Conservation (phyloP, 148 eudicot genomes). For the Dysphania ambrosioides region DNA sequence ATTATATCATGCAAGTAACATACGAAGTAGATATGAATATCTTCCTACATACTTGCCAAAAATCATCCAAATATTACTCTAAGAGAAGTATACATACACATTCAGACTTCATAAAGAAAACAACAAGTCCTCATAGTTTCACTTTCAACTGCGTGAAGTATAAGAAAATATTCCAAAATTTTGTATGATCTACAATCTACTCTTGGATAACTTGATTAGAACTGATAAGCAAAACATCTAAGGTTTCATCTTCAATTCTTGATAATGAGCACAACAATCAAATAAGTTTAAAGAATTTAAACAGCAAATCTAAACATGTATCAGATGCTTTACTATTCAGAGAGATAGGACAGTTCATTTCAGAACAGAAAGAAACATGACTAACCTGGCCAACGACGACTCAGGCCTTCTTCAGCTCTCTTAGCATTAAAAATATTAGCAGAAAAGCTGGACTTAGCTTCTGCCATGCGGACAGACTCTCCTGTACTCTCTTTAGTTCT, state of each 20-base stretch:
- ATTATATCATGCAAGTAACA: not conserved
- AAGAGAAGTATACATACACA: not conserved
- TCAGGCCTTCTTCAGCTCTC: constrained; percentile 42
- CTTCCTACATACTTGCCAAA: not conserved
- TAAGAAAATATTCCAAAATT: too few species aligned
- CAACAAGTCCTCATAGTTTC: too few species aligned
- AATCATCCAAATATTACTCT: not conserved
- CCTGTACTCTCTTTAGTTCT: constrained; percentile 33
- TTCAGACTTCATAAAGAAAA: too few species aligned
- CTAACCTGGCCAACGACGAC: constrained; percentile 51
- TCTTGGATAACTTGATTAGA: too few species aligned
- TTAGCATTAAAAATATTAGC: constrained; percentile 37
- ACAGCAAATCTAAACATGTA: not conserved
- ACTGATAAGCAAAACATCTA: too few species aligned
- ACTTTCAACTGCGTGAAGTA: too few species aligned
- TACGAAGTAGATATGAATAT: too few species aligned
- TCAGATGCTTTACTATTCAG: not conserved
- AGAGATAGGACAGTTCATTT: not conserved
- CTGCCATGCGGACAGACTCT: constrained; percentile 38
- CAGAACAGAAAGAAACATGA: too few species aligned
- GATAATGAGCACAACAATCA: too few species aligned
- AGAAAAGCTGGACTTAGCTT: constrained; percentile 35
- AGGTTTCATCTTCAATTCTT: too few species aligned
- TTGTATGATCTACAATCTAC: too few species aligned
- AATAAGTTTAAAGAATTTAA: too few species aligned